Conservation (phyloP, 306 rosid genomes). For the Lagenaria siceraria region DNA sequence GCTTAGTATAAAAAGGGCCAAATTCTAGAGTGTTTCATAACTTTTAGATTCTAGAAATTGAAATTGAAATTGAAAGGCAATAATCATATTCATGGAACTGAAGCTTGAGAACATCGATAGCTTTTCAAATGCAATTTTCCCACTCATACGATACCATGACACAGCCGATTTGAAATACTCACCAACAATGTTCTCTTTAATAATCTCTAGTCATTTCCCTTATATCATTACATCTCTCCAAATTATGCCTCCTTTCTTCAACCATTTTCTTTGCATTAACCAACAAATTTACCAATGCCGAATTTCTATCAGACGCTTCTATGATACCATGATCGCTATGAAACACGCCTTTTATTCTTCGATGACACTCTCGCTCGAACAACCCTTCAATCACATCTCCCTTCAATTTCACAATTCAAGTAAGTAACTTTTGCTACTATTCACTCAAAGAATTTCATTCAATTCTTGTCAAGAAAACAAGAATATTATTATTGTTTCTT, state of each 20-base stretch:
- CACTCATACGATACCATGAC: neutral
- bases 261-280: neutral
- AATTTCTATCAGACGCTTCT: neutral
- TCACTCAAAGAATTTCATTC: too few relatives aligned
- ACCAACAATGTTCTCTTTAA: neutral
- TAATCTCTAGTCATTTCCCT: neutral
- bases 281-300: neutral
- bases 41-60: too few relatives aligned
- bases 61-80: too few relatives aligned
- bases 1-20: too few relatives aligned
- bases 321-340: neutral
- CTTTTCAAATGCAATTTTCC: neutral
- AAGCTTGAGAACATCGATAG: neutral
- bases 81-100: neutral
- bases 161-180: neutral
- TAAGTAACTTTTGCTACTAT: too few relatives aligned
- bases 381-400: neutral
- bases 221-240: neutral
- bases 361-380: neutral
- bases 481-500: too few relatives aligned
- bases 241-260: neutral
- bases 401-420: neutral
- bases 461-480: too few relatives aligned
- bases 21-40: too few relatives aligned
- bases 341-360: neutral